These are phyloP conservation scores for Trichocomaceae sp. DNA, from an alignment of 2,329 filamentous ascomycete genomes.

Conservation along the genomic window DNA sequence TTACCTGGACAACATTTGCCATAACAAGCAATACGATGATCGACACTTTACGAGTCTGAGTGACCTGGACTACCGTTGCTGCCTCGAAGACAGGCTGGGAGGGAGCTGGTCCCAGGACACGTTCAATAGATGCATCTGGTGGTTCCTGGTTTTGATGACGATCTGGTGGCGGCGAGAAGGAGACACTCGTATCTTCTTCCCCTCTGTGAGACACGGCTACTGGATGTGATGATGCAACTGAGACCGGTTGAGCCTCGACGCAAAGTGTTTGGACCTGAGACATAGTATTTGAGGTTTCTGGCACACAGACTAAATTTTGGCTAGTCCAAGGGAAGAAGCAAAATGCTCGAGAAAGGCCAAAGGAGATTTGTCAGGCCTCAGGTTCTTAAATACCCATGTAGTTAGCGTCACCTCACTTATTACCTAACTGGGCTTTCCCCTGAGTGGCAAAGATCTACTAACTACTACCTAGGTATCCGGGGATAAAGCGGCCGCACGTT, in stretches of 20 bases:
- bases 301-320: too few species aligned
- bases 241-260: neutral
- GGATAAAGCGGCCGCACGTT: too few species aligned
- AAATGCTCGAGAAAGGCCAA: too few species aligned
- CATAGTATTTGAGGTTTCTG: neutral
- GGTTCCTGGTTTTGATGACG: neutral
- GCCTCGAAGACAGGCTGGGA: conserved; percentile 19
- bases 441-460: too few species aligned
- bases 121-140: neutral
- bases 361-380: too few species aligned
- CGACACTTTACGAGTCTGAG: conserved; percentile 15
- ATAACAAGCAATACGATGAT: conserved; percentile 20
- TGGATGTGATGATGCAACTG: neutral
- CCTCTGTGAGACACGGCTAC: neutral
- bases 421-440: too few species aligned
- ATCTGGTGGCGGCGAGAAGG: neutral
- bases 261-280: neutral
- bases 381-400: too few species aligned
- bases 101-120: neutral
- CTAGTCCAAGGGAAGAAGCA: too few species aligned
- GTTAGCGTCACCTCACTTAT: too few species aligned
- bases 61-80: conserved; percentile 15
- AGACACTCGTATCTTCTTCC: neutral
- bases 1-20: conserved; percentile 24
- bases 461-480: too few species aligned